Percentiles rank a stretch among this genome's conserved stretches.
These are phyloP conservation scores for Coniella lustricola DNA, from an alignment of 2,329 filamentous ascomycete species.

Conservation along the genomic window DNA sequence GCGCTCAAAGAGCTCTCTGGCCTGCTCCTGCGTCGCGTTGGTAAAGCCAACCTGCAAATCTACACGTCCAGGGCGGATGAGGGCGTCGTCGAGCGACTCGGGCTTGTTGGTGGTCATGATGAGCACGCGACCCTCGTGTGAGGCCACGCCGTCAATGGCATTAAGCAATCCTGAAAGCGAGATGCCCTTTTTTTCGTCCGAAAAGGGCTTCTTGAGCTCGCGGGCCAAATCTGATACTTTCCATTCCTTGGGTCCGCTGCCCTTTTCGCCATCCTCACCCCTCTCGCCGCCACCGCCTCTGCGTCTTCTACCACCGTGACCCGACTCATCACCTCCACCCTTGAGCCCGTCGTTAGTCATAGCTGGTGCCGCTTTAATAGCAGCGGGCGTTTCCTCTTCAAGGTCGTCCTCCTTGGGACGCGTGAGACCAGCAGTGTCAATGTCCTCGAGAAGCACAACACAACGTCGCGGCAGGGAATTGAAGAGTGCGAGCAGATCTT, in stretches of 20 bases:
- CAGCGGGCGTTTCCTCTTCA: constrained; percentile 15
- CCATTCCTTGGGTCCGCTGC: constrained; percentile 23
- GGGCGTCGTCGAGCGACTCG: constrained; percentile 63
- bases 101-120: constrained; percentile 80
- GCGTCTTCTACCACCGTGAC: constrained; percentile 10
- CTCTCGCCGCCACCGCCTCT: constrained; percentile 5
- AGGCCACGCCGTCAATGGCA: constrained; percentile 75
- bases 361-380: constrained; percentile 13
- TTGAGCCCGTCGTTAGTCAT: constrained; percentile 7
- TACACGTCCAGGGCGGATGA: constrained; percentile 67
- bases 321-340: constrained; percentile 15
- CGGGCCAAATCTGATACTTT: constrained; percentile 36
- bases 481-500: constrained; percentile 53
- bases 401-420: constrained; percentile 29
- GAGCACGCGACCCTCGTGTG: constrained; percentile 69
- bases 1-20: constrained; percentile 50
- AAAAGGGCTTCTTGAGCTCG: constrained; percentile 34
- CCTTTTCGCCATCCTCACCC: constrained; percentile 5
- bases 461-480: constrained; percentile 54
- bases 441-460: constrained; percentile 62
- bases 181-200: constrained; percentile 45
- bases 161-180: constrained; percentile 75
- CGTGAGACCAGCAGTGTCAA: constrained; percentile 57
- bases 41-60: constrained; percentile 43
- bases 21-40: constrained; percentile 47